Percentiles rank a stretch among this genome's conserved stretches.
phyloP scores from a whole-genome alignment of 2,329 filamentous ascomycete genomes.

The Claviceps humidiphila region DNA sequence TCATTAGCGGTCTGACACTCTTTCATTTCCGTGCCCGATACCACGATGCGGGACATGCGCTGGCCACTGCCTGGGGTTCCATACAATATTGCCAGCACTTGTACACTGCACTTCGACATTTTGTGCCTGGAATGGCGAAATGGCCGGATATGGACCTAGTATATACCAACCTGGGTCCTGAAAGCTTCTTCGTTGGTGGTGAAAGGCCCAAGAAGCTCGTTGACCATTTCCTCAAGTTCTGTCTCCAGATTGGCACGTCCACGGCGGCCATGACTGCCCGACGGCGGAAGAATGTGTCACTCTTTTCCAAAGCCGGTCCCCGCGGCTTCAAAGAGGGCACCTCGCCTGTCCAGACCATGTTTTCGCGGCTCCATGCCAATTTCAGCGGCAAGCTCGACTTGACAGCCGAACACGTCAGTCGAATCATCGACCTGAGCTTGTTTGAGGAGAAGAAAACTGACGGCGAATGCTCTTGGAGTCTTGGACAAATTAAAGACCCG shows the following conservation, averaged over 20 bases:
- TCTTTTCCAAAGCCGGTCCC: conserved; percentile 5
- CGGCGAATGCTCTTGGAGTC: conserved; percentile 6
- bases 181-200: conserved; percentile 23
- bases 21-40: conserved; percentile 20
- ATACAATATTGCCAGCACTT: conserved; percentile 25
- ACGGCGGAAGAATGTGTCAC: conserved; percentile 10
- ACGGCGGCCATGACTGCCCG: conserved; percentile 7
- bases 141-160: conserved; percentile 30
- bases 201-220: conserved; percentile 16
- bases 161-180: conserved; percentile 13
- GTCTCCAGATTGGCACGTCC: conserved; percentile 24
- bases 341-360: conserved; percentile 21
- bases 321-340: conserved; percentile 17
- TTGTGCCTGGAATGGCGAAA: too few relatives aligned
- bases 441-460: conserved; percentile 7
- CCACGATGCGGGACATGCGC: conserved; percentile 18
- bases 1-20: conserved; percentile 25
- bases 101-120: conserved; percentile 21
- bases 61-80: conserved; percentile 26
- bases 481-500: conserved; percentile 10
- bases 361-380: conserved; percentile 9
- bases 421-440: neutral
- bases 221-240: conserved; percentile 24
- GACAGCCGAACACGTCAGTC: neutral
- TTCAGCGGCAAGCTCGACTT: neutral